Conservation (phyloP, 352 stramenopile species). For the Pythium phragmiticola region DNA sequence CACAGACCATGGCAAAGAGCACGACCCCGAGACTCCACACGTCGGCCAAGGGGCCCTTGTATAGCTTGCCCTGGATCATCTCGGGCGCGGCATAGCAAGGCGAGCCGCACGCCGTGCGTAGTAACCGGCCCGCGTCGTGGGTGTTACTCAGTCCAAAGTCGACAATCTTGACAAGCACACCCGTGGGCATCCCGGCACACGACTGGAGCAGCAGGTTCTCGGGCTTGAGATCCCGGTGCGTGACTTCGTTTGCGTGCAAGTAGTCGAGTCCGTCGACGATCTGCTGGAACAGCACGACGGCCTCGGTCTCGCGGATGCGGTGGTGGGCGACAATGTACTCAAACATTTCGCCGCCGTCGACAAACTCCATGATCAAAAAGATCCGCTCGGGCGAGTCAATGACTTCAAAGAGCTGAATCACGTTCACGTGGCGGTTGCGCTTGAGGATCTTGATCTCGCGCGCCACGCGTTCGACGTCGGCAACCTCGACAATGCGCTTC, state of each 20-base stretch:
- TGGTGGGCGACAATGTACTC: conserved; percentile 93
- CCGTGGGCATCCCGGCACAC: conserved; percentile 26
- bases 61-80: conserved; percentile 89
- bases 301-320: conserved; percentile 78
- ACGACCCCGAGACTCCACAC: conserved; percentile 93
- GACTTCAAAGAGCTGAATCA: conserved; percentile 92
- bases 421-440: conserved; percentile 84
- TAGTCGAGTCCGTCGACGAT: conserved; percentile 91
- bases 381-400: conserved; percentile 85
- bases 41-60: conserved; percentile 83
- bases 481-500: conserved; percentile 83
- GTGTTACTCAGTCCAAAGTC: conserved; percentile 93
- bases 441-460: conserved; percentile 95
- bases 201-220: conserved; percentile 91
- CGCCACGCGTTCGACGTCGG: conserved; percentile 88
- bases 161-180: conserved; percentile 84
- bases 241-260: conserved; percentile 88
- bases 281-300: conserved; percentile 85
- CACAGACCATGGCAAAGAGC: conserved; percentile 91
- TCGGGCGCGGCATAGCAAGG: conserved; percentile 92
- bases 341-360: conserved; percentile 92
- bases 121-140: conserved; percentile 70
- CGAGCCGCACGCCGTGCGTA: conserved; percentile 90
- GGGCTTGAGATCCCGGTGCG: conserved; percentile 89
- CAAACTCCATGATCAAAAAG: conserved; percentile 93